These are phyloP conservation scores for Fusarium sp. DNA, from an alignment of 2,329 filamentous ascomycete genomes.

Conservation along the genomic window DNA sequence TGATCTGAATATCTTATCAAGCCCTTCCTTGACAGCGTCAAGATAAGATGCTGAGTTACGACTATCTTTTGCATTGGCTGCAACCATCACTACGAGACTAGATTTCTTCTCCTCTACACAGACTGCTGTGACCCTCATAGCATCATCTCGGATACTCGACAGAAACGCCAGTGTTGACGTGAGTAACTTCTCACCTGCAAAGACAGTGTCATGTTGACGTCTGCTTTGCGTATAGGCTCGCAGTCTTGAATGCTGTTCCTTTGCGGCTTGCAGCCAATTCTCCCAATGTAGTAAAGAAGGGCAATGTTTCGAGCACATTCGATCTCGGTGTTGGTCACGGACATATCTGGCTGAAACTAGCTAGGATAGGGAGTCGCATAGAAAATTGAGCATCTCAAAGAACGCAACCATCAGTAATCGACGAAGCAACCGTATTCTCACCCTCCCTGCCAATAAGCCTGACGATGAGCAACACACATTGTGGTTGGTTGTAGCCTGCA, in stretches of 20 bases:
- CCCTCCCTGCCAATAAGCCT: not conserved
- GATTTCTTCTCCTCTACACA: conserved; percentile 21
- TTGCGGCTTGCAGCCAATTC: not conserved
- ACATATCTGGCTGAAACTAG: not conserved
- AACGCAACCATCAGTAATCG: not conserved
- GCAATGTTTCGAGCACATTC: conserved; percentile 24
- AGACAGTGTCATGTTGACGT: not conserved
- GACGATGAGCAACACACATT: not conserved
- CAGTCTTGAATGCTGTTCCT: not conserved
- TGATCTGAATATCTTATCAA: conserved; percentile 24
- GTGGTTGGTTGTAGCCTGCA: conserved; percentile 11
- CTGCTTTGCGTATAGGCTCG: not conserved
- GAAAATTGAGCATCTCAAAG: not conserved
- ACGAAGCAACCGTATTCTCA: not conserved
- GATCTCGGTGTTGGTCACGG: not conserved
- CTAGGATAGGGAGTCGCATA: not conserved
- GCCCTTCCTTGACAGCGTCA: conserved; percentile 17
- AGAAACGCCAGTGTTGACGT: conserved; percentile 28
- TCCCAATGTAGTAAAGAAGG: conserved; percentile 22
- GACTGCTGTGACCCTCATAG: conserved; percentile 24
- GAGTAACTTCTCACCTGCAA: conserved; percentile 31
- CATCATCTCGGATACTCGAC: conserved; percentile 24
- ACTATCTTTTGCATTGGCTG: conserved; percentile 23
- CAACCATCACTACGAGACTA: conserved; percentile 26
- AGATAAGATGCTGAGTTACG: conserved; percentile 14